Conservation (phyloP, 148 eudicot genomes). For the Fallopia convolvulus region DNA sequence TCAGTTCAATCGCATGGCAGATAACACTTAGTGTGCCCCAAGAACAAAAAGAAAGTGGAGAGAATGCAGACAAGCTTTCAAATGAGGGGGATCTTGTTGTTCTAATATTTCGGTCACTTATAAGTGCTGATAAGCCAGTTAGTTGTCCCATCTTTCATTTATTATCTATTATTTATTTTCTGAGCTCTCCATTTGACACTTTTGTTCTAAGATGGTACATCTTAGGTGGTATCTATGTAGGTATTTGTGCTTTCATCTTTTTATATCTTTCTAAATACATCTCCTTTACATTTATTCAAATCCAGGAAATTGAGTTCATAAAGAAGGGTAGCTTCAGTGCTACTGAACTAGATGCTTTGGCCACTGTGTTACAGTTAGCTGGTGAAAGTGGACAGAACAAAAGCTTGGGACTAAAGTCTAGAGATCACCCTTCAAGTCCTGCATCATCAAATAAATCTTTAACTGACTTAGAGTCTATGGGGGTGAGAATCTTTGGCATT, state of each 20-base stretch:
- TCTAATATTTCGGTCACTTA: conserved; percentile 81
- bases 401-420: conserved; percentile 30
- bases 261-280: background rate
- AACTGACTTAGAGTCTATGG: conserved; percentile 81
- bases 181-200: background rate
- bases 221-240: background rate
- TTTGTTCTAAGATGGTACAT: background rate
- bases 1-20: conserved; percentile 97
- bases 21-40: conserved; percentile 53
- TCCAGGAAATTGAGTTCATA: conserved; percentile 88
- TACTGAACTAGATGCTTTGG: conserved; percentile 88
- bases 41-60: conserved; percentile 26
- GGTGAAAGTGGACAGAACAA: conserved; percentile 40
- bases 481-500: conserved; percentile 80
- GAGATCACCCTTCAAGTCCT: conserved; percentile 29
- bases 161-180: background rate
- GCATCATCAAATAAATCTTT: conserved; percentile 59
- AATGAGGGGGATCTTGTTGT: conserved; percentile 64
- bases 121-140: conserved; percentile 79
- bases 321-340: conserved; percentile 65
- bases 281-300: background rate
- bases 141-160: conserved; percentile 12
- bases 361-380: conserved; percentile 59
- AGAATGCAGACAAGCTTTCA: conserved; percentile 22
- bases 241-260: background rate